Base-by-base conservation (phyloP, 257 asterid species). In the Penstemon newberryi region DNA sequence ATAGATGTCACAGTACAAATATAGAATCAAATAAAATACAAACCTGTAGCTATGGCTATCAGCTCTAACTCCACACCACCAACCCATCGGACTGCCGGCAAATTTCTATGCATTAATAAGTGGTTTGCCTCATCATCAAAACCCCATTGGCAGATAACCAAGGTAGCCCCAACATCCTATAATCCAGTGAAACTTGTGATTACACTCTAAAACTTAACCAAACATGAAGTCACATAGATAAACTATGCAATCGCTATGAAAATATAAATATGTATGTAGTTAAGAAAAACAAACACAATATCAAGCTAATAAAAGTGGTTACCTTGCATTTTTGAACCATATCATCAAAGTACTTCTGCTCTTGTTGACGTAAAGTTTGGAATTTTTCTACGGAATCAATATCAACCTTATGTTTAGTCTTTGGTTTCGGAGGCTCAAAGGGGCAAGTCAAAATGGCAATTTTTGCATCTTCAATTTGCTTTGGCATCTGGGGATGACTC, bases 401-500 rank as follows among this genome's bases (percentile, higher is more conserved):
- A 70, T 90, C 98, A 53, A 93, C 97, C 95, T 93, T 93, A 90
- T 93, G 98, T 73, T 90, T 93, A 67, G 98, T 93, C 86, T 93
- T 93, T 56, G 98, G 98, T 80, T 93, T 93, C 40, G 98, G 98
- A 40, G 96, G 97, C 84, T 90, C 98, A 87, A 90, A 90, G 15
- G 98, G 96, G 75, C 98, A 93, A 11, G 98, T 90, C 72, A 93
- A 72, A 60, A 92, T 92, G 67, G 98, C 98, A 75, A 92, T 90
- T 39, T 86, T 85, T 4, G 96, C 97, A 81, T 93, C 95, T 78
- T 84, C 82, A 38, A 93, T 93, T 73, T 86, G 90, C 78, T 93
- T 93, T 9, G 98, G 97, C 98, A 93, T 90, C 83, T 93, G 98
- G 4, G 96, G 97, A 69, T 93, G 98, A 77, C 97, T 90, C 98